Evolutionary conservation across 2,329 filamentous ascomycete genomes (phyloP), one percentile per base, ranked within the genome.

Genomic region (Microdochium nivale): DNA sequence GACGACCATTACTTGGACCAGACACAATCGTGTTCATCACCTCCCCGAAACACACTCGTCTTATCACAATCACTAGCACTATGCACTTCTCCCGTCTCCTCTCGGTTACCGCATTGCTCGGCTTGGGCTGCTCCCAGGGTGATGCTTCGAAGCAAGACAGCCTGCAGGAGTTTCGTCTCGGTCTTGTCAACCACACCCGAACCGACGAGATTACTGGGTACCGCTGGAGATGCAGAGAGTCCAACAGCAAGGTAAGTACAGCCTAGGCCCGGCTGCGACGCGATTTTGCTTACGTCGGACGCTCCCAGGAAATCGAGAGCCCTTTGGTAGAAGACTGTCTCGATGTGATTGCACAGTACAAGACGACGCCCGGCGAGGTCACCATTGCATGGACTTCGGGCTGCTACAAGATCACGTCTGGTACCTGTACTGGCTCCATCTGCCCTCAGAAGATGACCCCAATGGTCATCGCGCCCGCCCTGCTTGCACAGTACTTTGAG

Each of bases 271-370:
- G 21, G 10, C 3, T 19, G 21, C n/a, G 19, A 19, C 40, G 21
- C 19, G n/a, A 44, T 19, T 16, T 19, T 23, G 16, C 16, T 21
- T 11, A 16, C 19, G 7, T 44, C 16, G 16, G 8, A 11, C 40
- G 9, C 21, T 44, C 10, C n/a, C 40, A 44, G 40, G 21, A 44
- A 3, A 21, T 44, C 7, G 40, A 44, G 14, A 44, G 40, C 19
- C 62, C 62, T 13, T 55, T 60, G 2, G 55, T 58, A 9, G 60
- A 63, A 11, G 62, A 63, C 51, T 64, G 62, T 53, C 40, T 58
- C 13, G 52, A 52, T 30, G 60, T 58, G 11, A 60, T 63, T 49
- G 44, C 58, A 19, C 53, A 59, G 25, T 60, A 59, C 47, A 51
- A 53, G 27, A 53, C 56, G 19, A 53, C 58, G 16, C 52, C 56